Evolutionary conservation across 352 stramenopile genomes (phyloP).

Genomic region (Phytophthora cactorum): DNA sequence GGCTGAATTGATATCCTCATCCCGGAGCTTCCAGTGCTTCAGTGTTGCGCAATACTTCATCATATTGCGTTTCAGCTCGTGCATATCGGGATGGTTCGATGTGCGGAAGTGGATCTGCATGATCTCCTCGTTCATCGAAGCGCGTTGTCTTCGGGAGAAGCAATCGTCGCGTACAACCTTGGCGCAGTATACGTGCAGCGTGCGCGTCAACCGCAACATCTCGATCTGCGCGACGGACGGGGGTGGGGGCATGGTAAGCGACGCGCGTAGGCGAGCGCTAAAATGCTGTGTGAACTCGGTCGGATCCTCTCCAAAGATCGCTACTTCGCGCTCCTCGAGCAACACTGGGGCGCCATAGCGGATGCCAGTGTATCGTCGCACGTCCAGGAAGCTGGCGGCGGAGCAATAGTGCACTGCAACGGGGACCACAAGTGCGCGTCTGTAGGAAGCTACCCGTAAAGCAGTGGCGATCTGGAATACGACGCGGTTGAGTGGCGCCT

Average conservation of each 20-base stretch:
- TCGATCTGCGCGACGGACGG: slow-evolving; percentile 68
- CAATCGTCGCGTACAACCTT: slow-evolving; percentile 72
- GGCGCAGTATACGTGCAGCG: slow-evolving; percentile 74
- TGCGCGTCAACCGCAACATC: slow-evolving; percentile 67
- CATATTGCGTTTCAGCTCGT: slow-evolving; percentile 73
- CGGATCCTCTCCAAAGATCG: slow-evolving; percentile 65
- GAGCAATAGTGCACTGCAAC: slow-evolving; percentile 73
- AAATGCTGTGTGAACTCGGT: slow-evolving; percentile 73
- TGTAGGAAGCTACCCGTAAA: slow-evolving; percentile 44
- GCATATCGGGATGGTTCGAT: slow-evolving; percentile 73
- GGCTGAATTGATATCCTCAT: slow-evolving; percentile 77
- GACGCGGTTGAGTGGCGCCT: slow-evolving; percentile 59
- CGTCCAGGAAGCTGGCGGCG: slow-evolving; percentile 49
- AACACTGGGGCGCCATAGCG: slow-evolving; percentile 71
- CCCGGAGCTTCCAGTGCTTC: slow-evolving; percentile 64
- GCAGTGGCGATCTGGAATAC: slow-evolving; percentile 58
- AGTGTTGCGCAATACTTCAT: slow-evolving; percentile 61
- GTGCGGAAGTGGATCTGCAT: slow-evolving; percentile 82
- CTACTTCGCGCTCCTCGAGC: slow-evolving; percentile 62
- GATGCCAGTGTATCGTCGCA: slow-evolving; percentile 58
- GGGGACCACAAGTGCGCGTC: slow-evolving; percentile 61
- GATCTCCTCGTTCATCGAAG: slow-evolving; percentile 84
- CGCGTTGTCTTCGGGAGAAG: slow-evolving; percentile 73
- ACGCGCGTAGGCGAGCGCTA: slow-evolving; percentile 54
- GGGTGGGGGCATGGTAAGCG: slow-evolving; percentile 67